Conservation (phyloP, 495 filamentous ascomycete species). For the Penicillium canescens region DNA sequence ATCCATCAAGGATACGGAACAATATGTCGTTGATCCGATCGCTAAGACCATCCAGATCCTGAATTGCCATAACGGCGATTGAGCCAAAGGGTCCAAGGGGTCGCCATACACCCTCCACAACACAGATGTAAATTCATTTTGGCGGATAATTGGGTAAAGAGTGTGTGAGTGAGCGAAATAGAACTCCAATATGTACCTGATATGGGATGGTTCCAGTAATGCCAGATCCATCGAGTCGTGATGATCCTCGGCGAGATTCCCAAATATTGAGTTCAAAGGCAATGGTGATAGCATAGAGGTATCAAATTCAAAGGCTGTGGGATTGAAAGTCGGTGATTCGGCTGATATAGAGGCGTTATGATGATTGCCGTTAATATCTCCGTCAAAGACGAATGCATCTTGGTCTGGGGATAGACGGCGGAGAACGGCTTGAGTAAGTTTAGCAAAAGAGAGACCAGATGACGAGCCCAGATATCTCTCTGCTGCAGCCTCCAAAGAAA, state of each 20-base stretch:
- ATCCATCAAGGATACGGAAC: conserved; percentile 36
- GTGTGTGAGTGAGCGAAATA: conserved; percentile 46
- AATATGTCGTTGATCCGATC: conserved; percentile 40
- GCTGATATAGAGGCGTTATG: conserved; percentile 1
- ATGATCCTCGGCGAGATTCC: conserved; percentile 15
- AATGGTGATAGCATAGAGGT: conserved; percentile 18
- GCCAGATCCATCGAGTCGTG: conserved; percentile 17
- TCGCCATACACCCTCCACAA: conserved; percentile 30
- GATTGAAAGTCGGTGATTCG: conserved; percentile 10
- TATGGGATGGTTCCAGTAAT: conserved; percentile 24
- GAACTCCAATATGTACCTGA: conserved; percentile 32
- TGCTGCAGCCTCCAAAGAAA: conserved; percentile 39
- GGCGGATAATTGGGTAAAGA: conserved; percentile 37
- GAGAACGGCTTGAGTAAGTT: conserved; percentile 41
- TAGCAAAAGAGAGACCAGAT: conserved; percentile 37
- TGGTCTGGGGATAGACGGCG: conserved; percentile 46
- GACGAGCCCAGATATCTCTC: conserved; percentile 41
- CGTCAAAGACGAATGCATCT: conserved; percentile 40
- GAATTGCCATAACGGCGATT: conserved; percentile 33
- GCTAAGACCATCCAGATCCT: conserved; percentile 44
- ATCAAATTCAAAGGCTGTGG: conserved; percentile 14
- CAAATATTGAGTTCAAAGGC: conserved; percentile 18
- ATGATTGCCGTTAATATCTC: conserved; percentile 14
- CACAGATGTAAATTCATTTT: conserved; percentile 26
- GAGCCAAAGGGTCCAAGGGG: conserved; percentile 22